Conservation (phyloP, 495 filamentous ascomycete species). For the Aspergillus olivimuriae region DNA sequence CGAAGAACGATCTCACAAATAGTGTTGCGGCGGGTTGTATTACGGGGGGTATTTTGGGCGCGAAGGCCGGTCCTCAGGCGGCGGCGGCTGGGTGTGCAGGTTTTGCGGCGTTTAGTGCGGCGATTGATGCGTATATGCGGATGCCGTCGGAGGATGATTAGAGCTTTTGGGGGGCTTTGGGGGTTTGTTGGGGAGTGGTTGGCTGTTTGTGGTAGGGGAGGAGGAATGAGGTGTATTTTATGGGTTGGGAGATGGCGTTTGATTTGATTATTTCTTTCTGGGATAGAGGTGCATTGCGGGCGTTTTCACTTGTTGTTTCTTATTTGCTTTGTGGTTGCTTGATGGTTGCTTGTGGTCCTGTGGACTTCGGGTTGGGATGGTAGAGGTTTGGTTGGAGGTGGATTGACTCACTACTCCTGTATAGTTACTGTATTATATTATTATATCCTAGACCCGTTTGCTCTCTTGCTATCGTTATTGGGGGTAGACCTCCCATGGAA, state of each 20-base stretch:
- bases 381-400: no score
- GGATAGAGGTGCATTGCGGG: no score
- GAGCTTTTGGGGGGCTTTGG: background rate
- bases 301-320: no score
- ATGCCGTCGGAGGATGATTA: conserved; percentile 38
- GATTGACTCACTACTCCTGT: no score
- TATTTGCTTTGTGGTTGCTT: background rate
- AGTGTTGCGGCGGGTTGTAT: conserved; percentile 83
- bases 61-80: conserved; percentile 83
- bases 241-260: no score
- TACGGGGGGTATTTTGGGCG: conserved; percentile 80
- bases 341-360: no score
- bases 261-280: no score
- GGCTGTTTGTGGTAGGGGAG: background rate
- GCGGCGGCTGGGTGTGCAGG: conserved; percentile 85
- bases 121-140: conserved; percentile 89
- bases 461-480: no score
- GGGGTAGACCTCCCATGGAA: no score
- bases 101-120: conserved; percentile 91
- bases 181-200: background rate
- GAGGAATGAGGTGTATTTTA: background rate
- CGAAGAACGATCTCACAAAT: conserved; percentile 91
- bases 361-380: no score
- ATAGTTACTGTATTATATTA: no score
- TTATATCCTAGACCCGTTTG: no score